Conservation (phyloP, 202 grass and related monocot species). For the Elaeis oleifera region DNA sequence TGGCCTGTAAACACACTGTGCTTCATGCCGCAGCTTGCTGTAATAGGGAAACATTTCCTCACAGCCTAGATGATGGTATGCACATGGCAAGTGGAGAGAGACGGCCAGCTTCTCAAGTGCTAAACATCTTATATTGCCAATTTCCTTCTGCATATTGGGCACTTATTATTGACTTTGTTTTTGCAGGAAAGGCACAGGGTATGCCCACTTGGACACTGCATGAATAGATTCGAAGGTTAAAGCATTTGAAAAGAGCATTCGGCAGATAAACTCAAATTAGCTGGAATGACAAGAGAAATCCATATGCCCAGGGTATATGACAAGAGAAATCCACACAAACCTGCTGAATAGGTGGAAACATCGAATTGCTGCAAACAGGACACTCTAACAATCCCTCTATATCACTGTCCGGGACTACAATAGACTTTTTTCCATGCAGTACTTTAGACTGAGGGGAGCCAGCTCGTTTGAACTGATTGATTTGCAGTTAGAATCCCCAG, state of each 20-base stretch:
- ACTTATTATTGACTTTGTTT: constrained; percentile 26
- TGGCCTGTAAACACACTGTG: constrained; percentile 9
- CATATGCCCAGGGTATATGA: too few relatives aligned
- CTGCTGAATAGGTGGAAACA: constrained; percentile 32
- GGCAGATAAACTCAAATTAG: too few relatives aligned
- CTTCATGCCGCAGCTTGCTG: constrained; percentile 21
- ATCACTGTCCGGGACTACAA: constrained; percentile 3
- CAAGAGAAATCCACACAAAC: neutral
- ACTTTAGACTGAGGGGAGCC: neutral
- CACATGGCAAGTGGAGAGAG: constrained; percentile 9
- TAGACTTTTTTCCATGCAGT: neutral
- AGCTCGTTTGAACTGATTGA: constrained; percentile 6
- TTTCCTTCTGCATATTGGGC: constrained; percentile 28
- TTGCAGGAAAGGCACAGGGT: constrained; percentile 21
- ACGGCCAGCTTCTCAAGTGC: constrained; percentile 22
- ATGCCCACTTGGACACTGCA: constrained; percentile 29
- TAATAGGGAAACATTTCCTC: constrained; percentile 19
- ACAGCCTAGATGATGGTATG: constrained; percentile 21
- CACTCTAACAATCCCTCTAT: constrained; percentile 25
- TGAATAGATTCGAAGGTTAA: neutral
- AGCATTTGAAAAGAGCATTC: neutral
- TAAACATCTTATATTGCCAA: constrained; percentile 23
- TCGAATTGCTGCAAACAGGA: constrained; percentile 14
- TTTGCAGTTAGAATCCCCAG: neutral
- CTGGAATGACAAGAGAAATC: too few relatives aligned